Evolutionary conservation across 1,284 basidiomycete genomes (phyloP).

Genomic region (Trametes hirsuta): DNA sequence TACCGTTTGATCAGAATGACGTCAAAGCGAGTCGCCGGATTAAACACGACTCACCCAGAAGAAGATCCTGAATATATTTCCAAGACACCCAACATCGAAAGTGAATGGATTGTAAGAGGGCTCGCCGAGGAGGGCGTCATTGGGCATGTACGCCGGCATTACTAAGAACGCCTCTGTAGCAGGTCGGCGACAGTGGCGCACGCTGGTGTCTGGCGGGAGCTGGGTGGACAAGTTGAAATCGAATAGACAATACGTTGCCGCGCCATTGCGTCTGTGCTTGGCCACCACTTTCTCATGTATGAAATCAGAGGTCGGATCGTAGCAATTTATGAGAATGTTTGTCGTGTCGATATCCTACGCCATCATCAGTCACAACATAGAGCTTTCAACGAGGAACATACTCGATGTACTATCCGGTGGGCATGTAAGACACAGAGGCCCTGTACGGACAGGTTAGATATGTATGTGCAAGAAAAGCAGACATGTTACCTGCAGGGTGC

Average conservation of each 20-base stretch:
- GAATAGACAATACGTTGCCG: slow-evolving; percentile 1
- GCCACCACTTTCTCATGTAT: not conserved
- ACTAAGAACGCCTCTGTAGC: not conserved
- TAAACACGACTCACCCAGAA: not conserved
- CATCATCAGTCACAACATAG: not conserved
- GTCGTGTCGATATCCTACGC: slow-evolving; percentile 1
- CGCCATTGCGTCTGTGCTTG: not conserved
- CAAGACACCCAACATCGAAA: slow-evolving; percentile 11
- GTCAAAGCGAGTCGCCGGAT: not conserved
- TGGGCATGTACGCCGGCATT: not conserved
- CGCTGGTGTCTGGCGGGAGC: not conserved
- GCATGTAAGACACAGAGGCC: not conserved
- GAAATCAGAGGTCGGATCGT: not conserved
- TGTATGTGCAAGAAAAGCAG: too few species aligned
- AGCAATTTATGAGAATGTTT: slow-evolving; percentile 10
- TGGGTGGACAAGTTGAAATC: slow-evolving; percentile 9
- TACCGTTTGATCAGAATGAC: not conserved
- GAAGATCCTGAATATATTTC: slow-evolving; percentile 1
- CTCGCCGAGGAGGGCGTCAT: not conserved
- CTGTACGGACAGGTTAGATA: not conserved
- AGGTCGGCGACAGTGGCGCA: not conserved
- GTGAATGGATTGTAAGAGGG: slow-evolving; percentile 11
- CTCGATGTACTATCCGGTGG: slow-evolving; percentile 1
- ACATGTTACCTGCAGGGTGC: slow-evolving; percentile 1
- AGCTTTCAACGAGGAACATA: not conserved